Evolutionary conservation across 768 basidiomycete species (phyloP).

Genomic region (Suillus spraguei): DNA sequence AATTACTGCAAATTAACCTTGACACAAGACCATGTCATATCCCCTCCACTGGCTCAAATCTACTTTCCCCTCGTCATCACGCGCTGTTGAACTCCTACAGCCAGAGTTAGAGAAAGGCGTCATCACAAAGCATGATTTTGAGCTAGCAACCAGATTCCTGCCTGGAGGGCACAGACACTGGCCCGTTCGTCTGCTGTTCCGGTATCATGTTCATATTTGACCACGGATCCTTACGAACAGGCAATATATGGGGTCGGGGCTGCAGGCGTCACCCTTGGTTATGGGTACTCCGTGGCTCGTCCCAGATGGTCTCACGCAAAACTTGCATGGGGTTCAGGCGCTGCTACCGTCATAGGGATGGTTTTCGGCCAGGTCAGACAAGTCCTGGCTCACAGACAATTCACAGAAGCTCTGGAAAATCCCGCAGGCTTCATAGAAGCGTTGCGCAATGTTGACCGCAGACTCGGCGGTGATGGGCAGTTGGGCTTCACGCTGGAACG

Average conservation of each 20-base stretch:
- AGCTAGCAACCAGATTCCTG: conserved; percentile 54
- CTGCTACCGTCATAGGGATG: conserved; percentile 31
- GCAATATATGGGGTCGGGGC: conserved; percentile 24
- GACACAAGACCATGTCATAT: conserved; percentile 28
- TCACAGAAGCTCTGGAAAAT: conserved; percentile 33
- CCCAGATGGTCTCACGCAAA: conserved; percentile 32
- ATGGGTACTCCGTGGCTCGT: conserved; percentile 28
- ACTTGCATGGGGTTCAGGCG: conserved; percentile 25
- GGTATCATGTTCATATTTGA: conserved; percentile 9
- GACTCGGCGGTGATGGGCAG: conserved; percentile 33
- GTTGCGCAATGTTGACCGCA: conserved; percentile 33
- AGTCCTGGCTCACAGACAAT: conserved; percentile 30
- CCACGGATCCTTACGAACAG: conserved; percentile 16
- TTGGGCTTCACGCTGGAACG: conserved; percentile 27
- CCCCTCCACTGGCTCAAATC: conserved; percentile 40
- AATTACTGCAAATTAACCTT: background rate
- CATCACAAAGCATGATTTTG: conserved; percentile 51
- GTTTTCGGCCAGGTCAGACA: conserved; percentile 37
- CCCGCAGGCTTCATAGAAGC: conserved; percentile 33
- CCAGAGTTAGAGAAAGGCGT: conserved; percentile 33
- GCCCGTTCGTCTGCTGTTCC: conserved; percentile 38
- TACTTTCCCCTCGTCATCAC: conserved; percentile 47
- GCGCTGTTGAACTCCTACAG: conserved; percentile 31
- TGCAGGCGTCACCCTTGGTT: conserved; percentile 27
- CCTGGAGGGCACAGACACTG: conserved; percentile 49